These are phyloP conservation scores for Cucurbita maxima DNA, from an alignment of 306 rosid genomes.

Conservation along the genomic window DNA sequence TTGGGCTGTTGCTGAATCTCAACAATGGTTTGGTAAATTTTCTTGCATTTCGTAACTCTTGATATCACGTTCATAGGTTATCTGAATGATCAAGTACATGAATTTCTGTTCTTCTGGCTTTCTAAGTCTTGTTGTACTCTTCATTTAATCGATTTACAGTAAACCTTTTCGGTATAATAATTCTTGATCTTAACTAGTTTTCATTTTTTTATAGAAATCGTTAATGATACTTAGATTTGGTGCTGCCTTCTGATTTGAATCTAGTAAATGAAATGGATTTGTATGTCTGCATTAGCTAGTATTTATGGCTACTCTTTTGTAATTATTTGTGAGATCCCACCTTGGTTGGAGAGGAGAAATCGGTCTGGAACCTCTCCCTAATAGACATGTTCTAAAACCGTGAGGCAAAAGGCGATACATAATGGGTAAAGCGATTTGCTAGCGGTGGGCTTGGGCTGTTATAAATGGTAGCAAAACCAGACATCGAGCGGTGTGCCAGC, in stretches of 20 bases:
- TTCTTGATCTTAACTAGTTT: neutral
- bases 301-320: neutral
- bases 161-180: neutral
- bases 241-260: neutral
- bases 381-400: too few relatives aligned
- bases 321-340: too few relatives aligned
- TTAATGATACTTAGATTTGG: neutral
- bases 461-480: too few relatives aligned
- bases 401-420: too few relatives aligned
- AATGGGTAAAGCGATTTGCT: too few relatives aligned
- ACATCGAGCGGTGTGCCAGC: too few relatives aligned
- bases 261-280: neutral
- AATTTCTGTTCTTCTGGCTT: neutral
- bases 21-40: slow-evolving; percentile 78
- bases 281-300: neutral
- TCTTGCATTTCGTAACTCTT: neutral
- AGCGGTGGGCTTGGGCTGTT: too few relatives aligned
- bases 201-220: neutral
- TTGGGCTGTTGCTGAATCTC: slow-evolving; percentile 79
- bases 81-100: neutral
- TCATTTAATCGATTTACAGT: neutral
- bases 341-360: too few relatives aligned
- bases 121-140: neutral
- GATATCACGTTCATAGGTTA: neutral
- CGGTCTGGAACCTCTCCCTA: too few relatives aligned